Percentiles rank a stretch among this genome's conserved stretches.
phyloP scores from a whole-genome alignment of 306 rosid genomes.

The Begonia peltatifolia region DNA sequence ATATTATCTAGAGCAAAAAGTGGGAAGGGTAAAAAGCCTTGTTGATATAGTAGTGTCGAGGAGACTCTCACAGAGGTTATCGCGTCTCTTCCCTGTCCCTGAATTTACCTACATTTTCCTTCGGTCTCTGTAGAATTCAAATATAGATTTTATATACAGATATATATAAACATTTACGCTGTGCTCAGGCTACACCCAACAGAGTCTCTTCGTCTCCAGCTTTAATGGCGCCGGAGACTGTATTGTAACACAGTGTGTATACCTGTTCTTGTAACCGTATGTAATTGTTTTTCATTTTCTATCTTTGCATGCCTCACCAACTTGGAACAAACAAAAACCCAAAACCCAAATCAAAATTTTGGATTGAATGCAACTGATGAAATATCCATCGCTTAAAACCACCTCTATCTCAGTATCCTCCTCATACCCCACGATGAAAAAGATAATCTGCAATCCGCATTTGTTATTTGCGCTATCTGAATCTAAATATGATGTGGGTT shows the following conservation, averaged over 20 bases:
- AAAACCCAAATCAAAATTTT: conserved; percentile 5
- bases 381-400: conserved; percentile 7
- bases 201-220: conserved; percentile 26
- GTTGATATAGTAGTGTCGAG: not conserved
- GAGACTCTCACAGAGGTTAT: not conserved
- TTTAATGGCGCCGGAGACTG: conserved; percentile 33
- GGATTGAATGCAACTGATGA: conserved; percentile 7
- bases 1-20: too few species aligned
- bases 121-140: not conserved
- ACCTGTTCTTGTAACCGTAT: conserved; percentile 22
- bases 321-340: conserved; percentile 14
- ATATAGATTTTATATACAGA: conserved; percentile 6
- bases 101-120: not conserved
- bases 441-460: conserved; percentile 13
- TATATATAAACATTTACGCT: conserved; percentile 8
- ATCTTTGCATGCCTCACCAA: conserved; percentile 58
- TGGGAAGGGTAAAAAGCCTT: not conserved
- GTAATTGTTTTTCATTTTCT: conserved; percentile 9
- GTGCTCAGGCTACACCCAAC: too few species aligned
- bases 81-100: not conserved
- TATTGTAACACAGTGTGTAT: conserved; percentile 12
- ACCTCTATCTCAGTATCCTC: conserved; percentile 1
- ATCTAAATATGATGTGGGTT: conserved; percentile 7
- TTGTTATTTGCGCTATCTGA: conserved; percentile 3
- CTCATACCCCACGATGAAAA: conserved; percentile 8